Conservation (phyloP, 352 stramenopile species). For the Phytophthora pseudosyringae region DNA sequence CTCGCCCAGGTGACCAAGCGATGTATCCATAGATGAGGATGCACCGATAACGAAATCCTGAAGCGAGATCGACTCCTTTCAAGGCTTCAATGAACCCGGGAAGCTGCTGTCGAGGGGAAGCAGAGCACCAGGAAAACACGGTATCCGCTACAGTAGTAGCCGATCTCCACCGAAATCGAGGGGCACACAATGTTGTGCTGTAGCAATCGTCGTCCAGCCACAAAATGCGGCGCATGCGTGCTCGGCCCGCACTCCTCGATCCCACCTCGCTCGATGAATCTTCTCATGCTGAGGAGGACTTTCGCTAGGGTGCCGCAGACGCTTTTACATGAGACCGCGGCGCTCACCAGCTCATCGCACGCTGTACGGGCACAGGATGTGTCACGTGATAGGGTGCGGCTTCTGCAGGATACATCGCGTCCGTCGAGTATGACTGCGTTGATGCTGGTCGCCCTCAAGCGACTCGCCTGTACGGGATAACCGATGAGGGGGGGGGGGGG, state of each 20-base stretch:
- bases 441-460: too few species aligned
- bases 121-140: too few species aligned
- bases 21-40: too few species aligned
- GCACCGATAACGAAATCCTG: too few species aligned
- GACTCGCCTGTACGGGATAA: too few species aligned
- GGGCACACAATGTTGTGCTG: not conserved
- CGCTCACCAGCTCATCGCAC: not conserved
- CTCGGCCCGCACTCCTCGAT: too few species aligned
- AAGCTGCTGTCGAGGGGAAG: not conserved
- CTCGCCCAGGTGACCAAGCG: not conserved
- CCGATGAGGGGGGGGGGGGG: too few species aligned
- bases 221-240: constrained; percentile 5
- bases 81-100: not conserved
- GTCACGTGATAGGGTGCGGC: not conserved
- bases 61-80: not conserved
- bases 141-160: not conserved
- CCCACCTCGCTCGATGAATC: not conserved
- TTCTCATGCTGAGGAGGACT: not conserved
- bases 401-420: constrained; percentile 2
- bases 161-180: constrained; percentile 1
- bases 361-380: too few species aligned
- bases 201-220: constrained; percentile 4
- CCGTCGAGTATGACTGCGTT: too few species aligned
- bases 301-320: not conserved
- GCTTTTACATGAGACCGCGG: constrained; percentile 2